Conservation (phyloP, 257 asterid genomes). For the Nemophila menziesii region DNA sequence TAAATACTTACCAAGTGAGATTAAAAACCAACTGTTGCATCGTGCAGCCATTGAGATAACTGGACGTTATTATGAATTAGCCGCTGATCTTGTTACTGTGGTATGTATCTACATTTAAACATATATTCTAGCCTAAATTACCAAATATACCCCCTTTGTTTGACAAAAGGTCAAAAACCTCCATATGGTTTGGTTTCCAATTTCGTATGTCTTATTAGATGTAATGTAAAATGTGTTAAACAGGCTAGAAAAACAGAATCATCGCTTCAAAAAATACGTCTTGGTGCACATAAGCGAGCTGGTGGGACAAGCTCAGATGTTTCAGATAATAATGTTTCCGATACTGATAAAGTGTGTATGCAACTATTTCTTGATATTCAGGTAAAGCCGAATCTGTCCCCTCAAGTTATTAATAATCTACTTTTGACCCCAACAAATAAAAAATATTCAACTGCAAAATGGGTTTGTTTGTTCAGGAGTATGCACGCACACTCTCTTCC, state of each 20-base stretch:
- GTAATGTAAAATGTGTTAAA: too few relatives aligned
- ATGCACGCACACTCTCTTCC: constrained; percentile 64
- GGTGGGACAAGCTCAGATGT: constrained; percentile 97
- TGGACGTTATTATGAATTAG: constrained; percentile 61
- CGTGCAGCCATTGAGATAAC: constrained; percentile 72
- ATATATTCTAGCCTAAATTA: too few relatives aligned
- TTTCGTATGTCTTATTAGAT: constrained; percentile 13
- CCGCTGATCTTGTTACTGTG: constrained; percentile 72
- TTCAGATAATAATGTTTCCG: constrained; percentile 69
- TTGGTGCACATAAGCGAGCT: constrained; percentile 86
- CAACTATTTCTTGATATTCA: constrained; percentile 92
- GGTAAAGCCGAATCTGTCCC: constrained; percentile 21
- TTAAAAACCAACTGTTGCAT: constrained; percentile 50
- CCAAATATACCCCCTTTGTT: too few relatives aligned
- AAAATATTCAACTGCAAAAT: neutral
- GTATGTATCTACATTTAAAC: too few relatives aligned
- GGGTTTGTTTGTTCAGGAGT: constrained; percentile 42
- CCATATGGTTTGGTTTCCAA: too few relatives aligned
- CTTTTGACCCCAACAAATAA: neutral
- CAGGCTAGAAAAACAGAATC: constrained; percentile 92
- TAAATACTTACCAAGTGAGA: constrained; percentile 42
- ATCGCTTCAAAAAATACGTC: constrained; percentile 89
- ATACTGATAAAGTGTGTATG: constrained; percentile 89
- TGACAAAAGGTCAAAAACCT: neutral
- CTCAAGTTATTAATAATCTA: neutral